Conservation (phyloP, 768 basidiomycete species). For the Mycena indigotica region DNA sequence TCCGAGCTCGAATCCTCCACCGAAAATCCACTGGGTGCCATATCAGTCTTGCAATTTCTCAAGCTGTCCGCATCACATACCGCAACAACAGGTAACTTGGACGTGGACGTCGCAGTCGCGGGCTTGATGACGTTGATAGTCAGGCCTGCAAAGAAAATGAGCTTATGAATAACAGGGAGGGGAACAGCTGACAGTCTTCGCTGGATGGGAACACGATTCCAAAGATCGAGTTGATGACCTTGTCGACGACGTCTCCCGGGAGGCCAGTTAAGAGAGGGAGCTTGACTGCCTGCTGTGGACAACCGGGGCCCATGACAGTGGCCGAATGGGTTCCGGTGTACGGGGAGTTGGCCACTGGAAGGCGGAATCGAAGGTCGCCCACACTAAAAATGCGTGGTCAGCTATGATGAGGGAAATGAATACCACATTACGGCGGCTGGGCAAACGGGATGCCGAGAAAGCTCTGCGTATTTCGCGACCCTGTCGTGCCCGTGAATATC, state of each 20-base stretch:
- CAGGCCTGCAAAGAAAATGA: slow-evolving; percentile 40
- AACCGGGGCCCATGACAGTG: slow-evolving; percentile 44
- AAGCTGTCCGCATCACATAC: slow-evolving; percentile 36
- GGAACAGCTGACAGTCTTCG: slow-evolving; percentile 48
- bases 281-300: slow-evolving; percentile 46
- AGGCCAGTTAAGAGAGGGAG: slow-evolving; percentile 40
- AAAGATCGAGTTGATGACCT: slow-evolving; percentile 34
- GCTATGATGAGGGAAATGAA: not conserved
- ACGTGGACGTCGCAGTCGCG: slow-evolving; percentile 36
- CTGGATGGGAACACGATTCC: slow-evolving; percentile 33
- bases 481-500: slow-evolving; percentile 44
- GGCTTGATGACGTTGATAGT: slow-evolving; percentile 57
- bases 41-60: not conserved
- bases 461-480: slow-evolving; percentile 33
- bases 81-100: slow-evolving; percentile 55
- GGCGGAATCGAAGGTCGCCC: slow-evolving; percentile 43
- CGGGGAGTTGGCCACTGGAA: slow-evolving; percentile 39
- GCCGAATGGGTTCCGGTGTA: slow-evolving; percentile 43
- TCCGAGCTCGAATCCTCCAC: slow-evolving; percentile 51
- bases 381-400: slow-evolving; percentile 28
- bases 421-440: slow-evolving; percentile 46
- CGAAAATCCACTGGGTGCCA: slow-evolving; percentile 51
- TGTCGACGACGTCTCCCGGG: slow-evolving; percentile 36
- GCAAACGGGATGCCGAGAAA: slow-evolving; percentile 62
- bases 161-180: not conserved